A percentile compares a stretch with the other conserved stretches of the same genome.
Conservation (phyloP, 805 yeast genomes). For the Zygoascus flipseniorum region DNA sequence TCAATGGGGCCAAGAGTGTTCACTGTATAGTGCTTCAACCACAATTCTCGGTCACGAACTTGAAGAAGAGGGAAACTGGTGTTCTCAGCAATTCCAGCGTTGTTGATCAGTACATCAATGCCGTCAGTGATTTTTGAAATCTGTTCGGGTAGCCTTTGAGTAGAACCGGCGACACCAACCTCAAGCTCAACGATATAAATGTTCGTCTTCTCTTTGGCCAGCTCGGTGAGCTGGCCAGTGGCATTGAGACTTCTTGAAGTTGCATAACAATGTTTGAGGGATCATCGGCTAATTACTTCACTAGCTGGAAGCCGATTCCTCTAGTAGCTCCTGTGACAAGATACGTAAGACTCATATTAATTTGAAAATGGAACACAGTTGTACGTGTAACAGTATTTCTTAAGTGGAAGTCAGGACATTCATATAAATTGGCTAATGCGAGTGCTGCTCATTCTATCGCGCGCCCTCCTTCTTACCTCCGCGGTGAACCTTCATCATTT, state of each 20-base stretch:
- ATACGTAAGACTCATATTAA: conserved; percentile 6
- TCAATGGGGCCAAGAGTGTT: conserved; percentile 24
- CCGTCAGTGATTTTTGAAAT: conserved; percentile 15
- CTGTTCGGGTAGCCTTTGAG: conserved; percentile 12
- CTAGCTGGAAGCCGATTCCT: conserved; percentile 32
- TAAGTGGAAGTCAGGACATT: no score
- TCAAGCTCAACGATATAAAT: conserved; percentile 22
- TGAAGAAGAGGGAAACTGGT: background rate
- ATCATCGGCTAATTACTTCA: conserved; percentile 19
- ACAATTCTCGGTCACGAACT: no score
- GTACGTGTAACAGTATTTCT: no score
- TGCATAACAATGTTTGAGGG: conserved; percentile 19
- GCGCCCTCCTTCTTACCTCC: no score
- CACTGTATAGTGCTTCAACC: conserved; percentile 14
- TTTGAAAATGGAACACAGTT: no score
- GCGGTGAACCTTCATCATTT: no score
- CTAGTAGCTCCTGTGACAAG: conserved; percentile 29
- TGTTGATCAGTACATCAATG: conserved; percentile 24
- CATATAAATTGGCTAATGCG: no score
- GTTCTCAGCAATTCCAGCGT: conserved; percentile 22
- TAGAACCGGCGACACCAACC: conserved; percentile 15
- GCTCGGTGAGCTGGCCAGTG: conserved; percentile 6
- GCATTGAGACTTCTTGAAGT: conserved; percentile 11
- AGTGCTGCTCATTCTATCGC: no score
- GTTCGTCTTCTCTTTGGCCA: conserved; percentile 11